Conservation (phyloP, 371 early-diverging fungal genomes). For the Lichtheimia hyalospora region DNA sequence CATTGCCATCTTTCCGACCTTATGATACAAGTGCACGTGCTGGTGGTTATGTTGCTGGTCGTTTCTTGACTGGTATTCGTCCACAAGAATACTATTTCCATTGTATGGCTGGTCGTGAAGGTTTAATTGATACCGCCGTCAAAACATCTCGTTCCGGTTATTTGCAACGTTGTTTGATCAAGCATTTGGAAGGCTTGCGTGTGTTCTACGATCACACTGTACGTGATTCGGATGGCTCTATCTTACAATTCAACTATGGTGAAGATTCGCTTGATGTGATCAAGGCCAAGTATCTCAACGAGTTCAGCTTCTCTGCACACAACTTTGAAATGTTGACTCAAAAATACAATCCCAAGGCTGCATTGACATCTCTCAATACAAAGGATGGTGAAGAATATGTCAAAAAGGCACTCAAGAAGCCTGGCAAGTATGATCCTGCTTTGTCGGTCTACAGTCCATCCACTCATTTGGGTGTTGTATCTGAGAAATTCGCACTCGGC, state of each 20-base stretch:
- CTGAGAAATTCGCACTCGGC: constrained; percentile 77
- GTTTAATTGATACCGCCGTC: constrained; percentile 99
- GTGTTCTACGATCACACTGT: constrained; percentile 99
- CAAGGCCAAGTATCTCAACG: constrained; percentile 88
- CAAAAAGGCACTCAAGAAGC: constrained; percentile 78
- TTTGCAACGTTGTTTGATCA: constrained; percentile 99
- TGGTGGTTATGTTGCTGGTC: constrained; percentile 97
- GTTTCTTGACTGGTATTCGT: constrained; percentile 99
- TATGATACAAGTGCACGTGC: constrained; percentile 91
- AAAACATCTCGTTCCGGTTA: constrained; percentile 99
- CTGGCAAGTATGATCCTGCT: constrained; percentile 78
- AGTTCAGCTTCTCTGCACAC: constrained; percentile 93
- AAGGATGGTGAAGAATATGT: constrained; percentile 77
- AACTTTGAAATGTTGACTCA: constrained; percentile 84
- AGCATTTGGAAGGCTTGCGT: constrained; percentile 97
- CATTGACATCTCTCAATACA: constrained; percentile 73
- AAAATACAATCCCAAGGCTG: constrained; percentile 78
- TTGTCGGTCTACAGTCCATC: constrained; percentile 82
- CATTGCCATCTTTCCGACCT: constrained; percentile 94
- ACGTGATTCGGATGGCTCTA: constrained; percentile 91
- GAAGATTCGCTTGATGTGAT: constrained; percentile 99
- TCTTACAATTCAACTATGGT: constrained; percentile 99
- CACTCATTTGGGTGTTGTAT: constrained; percentile 86
- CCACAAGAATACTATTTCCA: constrained; percentile 93
- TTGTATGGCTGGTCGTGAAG: constrained; percentile 99